These are phyloP conservation scores for Breviolum minutum DNA, from an alignment of 73 alveolate species.

Conservation along the genomic window DNA sequence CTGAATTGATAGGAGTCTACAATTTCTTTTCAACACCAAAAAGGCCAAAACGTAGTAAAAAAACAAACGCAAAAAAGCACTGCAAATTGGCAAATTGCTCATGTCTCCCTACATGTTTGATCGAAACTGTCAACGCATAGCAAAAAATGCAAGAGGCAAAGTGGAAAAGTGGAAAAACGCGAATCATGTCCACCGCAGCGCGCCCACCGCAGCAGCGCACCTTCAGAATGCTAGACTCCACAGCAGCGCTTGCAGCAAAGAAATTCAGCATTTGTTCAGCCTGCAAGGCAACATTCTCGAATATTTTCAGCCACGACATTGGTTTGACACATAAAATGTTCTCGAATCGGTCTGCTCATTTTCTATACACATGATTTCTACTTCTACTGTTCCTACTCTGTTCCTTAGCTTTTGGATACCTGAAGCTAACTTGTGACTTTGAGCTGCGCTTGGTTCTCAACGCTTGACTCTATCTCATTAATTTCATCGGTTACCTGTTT, in stretches of 20 bases:
- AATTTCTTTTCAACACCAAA: neutral
- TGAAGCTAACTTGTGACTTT: neutral
- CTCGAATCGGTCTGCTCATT: too few relatives aligned
- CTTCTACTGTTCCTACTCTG: too few relatives aligned
- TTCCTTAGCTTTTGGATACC: too few relatives aligned
- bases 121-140: neutral
- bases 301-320: neutral
- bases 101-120: too few relatives aligned
- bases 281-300: neutral
- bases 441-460: neutral
- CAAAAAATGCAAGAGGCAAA: too few relatives aligned
- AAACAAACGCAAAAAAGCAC: neutral
- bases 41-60: neutral
- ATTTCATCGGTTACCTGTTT: neutral
- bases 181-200: neutral
- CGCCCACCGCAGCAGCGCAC: neutral
- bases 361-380: too few relatives aligned
- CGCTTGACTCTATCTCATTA: too few relatives aligned
- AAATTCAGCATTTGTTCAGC: constrained; percentile 71
- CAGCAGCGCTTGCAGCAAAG: constrained; percentile 53
- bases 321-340: too few relatives aligned
- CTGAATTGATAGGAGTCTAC: too few relatives aligned
- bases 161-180: too few relatives aligned
- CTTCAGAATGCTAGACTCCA: constrained; percentile 22
- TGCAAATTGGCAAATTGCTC: neutral